Base-by-base conservation (phyloP, 2,329 filamentous ascomycete species). In the Colletotrichum liriopes region DNA sequence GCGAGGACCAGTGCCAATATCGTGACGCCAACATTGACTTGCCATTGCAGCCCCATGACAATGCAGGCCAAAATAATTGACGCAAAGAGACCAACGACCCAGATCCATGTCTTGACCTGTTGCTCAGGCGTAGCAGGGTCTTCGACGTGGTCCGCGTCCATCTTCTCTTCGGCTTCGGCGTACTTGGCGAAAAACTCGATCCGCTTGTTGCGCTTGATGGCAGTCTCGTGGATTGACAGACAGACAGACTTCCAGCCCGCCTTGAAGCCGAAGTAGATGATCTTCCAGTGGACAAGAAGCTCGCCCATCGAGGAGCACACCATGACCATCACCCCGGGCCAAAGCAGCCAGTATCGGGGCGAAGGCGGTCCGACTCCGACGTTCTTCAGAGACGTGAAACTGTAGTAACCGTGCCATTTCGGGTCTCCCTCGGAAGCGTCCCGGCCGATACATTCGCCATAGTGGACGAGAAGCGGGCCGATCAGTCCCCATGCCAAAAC, bases 401-500 rank as follows among this genome's bases (percentile, higher is more conserved):
- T 76, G 55, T 75, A 76, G 12, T 78, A 59, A 3, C 74, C 77
- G 6, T 75, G 74, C 82, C 82, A 84, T 69, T 76, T 68, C 1
- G 72, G 60, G 51, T 67, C 47, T 14, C 77, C 78, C 1, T 69
- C 70, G 35, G 62, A 65, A 4, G 12, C 32, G 41, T 76, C 68
- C 47, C 84, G 83, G 79, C 89, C 89, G 1, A 86, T 83, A 18
- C 85, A 85, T 37, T 79, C 88, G 61, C 88, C 89, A 4, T 87
- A 89, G 69, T 88, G 84, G 1, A 82, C 82, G 1, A 85, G 81
- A 1, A 86, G 73, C 41, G 83, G 83, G 14, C 83, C 85, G 64
- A 89, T 88, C 80, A 91, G 9, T 81, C 86, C 55, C 87, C 87
- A 90, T 32, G 88, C 88, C 37, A 89, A 78, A 60, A 91, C 82